Evolutionary conservation across 257 asterid genomes (phyloP).

Genomic region (Solanum neorickii): DNA sequence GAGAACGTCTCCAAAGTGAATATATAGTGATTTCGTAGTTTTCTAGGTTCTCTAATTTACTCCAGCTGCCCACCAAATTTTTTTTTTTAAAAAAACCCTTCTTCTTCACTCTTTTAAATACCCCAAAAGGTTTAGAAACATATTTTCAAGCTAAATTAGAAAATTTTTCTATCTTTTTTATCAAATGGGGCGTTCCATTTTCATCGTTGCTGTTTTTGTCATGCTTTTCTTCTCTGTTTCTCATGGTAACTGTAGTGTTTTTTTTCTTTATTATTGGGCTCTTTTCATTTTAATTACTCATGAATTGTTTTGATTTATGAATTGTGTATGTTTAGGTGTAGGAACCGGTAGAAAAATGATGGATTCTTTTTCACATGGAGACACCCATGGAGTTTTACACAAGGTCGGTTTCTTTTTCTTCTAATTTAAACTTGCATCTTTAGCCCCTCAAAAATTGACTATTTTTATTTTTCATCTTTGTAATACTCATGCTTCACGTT

Average conservation of each 20-base stretch:
- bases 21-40: not conserved
- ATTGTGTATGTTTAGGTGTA: slow-evolving; percentile 4
- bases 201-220: slow-evolving; percentile 9
- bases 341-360: slow-evolving; percentile 30
- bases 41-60: not conserved
- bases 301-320: not conserved
- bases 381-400: not conserved
- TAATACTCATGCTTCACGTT: not conserved
- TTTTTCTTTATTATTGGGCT: too few species aligned
- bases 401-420: not conserved
- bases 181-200: not conserved
- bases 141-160: not conserved
- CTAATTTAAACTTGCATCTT: not conserved
- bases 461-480: not conserved
- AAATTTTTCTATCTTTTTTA: not conserved
- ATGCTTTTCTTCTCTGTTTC: slow-evolving; percentile 20
- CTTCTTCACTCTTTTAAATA: not conserved
- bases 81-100: not conserved
- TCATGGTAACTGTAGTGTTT: slow-evolving; percentile 10
- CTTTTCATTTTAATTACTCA: not conserved
- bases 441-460: not conserved
- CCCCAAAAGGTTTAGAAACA: not conserved
- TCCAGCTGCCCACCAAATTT: not conserved
- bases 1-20: not conserved
- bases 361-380: not conserved